Base-by-base conservation (phyloP, 176 grass and related monocot genomes). In the Neostapfia colusana region DNA sequence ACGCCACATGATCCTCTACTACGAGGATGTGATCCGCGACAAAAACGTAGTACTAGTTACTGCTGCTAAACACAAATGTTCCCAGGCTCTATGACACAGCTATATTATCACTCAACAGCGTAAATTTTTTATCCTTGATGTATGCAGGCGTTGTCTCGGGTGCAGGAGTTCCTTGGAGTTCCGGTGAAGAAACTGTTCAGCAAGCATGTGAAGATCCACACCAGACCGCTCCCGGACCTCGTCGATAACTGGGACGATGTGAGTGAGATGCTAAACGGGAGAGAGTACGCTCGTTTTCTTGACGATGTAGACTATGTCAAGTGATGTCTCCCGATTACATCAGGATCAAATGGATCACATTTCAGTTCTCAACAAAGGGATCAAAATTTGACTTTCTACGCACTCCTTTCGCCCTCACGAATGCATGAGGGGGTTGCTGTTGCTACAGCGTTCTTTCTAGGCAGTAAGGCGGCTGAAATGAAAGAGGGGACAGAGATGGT, bases 201-300 rank as follows among this genome's bases (percentile, higher is more conserved):
- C 55, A 62, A 49, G 39, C 90, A 97, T 21, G 94, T 97, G 61
- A 97, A 91, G 83, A 97, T 97, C 81, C 94, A 97, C 15, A 97
- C 90, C 10, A 81, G 86, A 5, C 81, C 84, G 7, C 86, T 90
- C 39, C 85, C 85, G 13, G 78, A 85, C 7, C 90, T 90, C 13
- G 69, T 97, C 10, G 53, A 40, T 10, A 97, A 97, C 59, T 97
- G 93, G 93, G 74, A 84, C 41, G 83, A 93, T 51, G 83, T 97
- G 69, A 79, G 18, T 27, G 63, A 80, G 49, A 77, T 21, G 49
- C 83, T 97, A 39, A 89, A 74, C 14, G 84, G 84, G 70, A 97
- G 90, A 25, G 57, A 72, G 57, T 97, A 87, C 48, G 63, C 80
- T 5, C 81, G 68, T 85, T 93, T 97, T 51, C 84, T 93, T 89